Evolutionary conservation across 768 basidiomycete genomes (phyloP).

Genomic region (Hirschioporus abietinus): DNA sequence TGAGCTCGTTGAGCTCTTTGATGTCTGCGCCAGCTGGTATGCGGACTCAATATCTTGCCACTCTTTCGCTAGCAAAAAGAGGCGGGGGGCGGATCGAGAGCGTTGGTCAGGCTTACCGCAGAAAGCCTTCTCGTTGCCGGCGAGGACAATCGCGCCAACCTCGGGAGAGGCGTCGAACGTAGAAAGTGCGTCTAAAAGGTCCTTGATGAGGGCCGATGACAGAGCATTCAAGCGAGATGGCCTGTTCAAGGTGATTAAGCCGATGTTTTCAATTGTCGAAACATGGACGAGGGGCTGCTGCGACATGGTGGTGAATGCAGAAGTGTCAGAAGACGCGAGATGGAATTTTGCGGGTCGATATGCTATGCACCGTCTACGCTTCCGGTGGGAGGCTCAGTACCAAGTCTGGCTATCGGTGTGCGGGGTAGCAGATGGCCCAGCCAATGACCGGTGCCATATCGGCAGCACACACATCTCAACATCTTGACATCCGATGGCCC

Average conservation of each 20-base stretch:
- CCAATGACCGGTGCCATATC: neutral
- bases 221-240: slow-evolving; percentile 34
- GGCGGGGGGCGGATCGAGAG: no score
- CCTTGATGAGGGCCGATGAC: slow-evolving; percentile 30
- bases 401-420: neutral
- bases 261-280: slow-evolving; percentile 19
- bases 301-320: neutral
- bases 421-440: neutral
- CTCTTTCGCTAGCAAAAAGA: no score
- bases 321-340: neutral
- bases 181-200: slow-evolving; percentile 33
- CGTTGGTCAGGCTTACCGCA: slow-evolving; percentile 31
- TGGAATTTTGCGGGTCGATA: neutral
- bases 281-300: slow-evolving; percentile 17
- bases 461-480: neutral
- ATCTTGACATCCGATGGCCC: neutral
- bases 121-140: slow-evolving; percentile 40
- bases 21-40: slow-evolving; percentile 39
- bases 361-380: neutral
- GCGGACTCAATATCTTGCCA: neutral
- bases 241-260: slow-evolving; percentile 28
- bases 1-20: slow-evolving; percentile 41
- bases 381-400: neutral
- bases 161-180: slow-evolving; percentile 27
- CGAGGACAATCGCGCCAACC: slow-evolving; percentile 38